A percentile compares a stretch with the other conserved stretches of the same genome.
Evolutionary conservation across 139 green algal species (phyloP).

Genomic region (Chlamydomonas incerta): DNA sequence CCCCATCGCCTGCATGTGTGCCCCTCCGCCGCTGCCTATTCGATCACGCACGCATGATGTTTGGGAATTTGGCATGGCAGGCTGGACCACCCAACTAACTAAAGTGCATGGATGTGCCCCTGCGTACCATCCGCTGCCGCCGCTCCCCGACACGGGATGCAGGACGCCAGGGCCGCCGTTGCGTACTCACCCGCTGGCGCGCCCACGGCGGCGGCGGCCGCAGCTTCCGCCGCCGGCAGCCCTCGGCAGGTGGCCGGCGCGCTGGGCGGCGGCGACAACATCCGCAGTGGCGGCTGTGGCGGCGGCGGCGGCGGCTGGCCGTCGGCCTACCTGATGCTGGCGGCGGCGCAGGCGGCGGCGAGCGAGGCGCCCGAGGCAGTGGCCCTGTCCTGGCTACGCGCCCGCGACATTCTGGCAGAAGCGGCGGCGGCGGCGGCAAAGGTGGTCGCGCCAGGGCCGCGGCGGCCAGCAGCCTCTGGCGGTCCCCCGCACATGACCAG

Average conservation of each 20-base stretch:
- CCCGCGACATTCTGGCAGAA: not conserved
- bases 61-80: not conserved
- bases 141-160: not conserved
- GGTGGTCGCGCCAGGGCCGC: not conserved
- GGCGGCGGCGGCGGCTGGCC: not conserved
- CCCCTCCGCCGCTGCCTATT: too few relatives aligned
- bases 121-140: not conserved
- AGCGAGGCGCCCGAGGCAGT: not conserved
- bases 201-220: not conserved
- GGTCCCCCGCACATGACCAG: not conserved
- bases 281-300: not conserved
- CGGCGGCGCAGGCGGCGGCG: not conserved
- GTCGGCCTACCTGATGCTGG: not conserved
- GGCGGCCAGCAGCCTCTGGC: too few relatives aligned
- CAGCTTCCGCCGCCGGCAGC: too few relatives aligned
- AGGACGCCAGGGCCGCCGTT: conserved; percentile 18
- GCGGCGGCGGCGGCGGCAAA: not conserved
- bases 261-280: not conserved
- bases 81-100: not conserved
- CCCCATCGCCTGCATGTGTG: too few relatives aligned
- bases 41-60: too few relatives aligned
- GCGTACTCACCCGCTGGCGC: not conserved
- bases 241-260: too few relatives aligned
- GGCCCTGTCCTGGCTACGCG: not conserved
- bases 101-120: too few relatives aligned